Conservation (phyloP, 805 yeast genomes). For the Kuraishia floccosa region DNA sequence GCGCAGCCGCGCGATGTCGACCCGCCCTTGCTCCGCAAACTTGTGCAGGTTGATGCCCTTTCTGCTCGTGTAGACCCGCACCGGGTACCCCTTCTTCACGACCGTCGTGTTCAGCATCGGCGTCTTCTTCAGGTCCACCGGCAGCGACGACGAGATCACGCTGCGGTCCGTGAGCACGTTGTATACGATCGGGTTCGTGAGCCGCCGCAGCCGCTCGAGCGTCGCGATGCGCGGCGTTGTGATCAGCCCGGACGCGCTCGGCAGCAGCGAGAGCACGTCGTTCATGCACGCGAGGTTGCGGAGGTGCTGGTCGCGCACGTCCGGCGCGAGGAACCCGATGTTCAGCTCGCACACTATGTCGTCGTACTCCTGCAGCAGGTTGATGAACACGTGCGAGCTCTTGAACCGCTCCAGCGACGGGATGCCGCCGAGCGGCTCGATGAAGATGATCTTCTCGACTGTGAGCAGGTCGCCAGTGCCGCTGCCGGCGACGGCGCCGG, state of each 20-base stretch:
- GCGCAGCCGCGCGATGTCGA: conserved; percentile 50
- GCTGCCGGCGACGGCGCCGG: neutral
- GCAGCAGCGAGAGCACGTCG: conserved; percentile 34
- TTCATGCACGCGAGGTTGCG: conserved; percentile 60
- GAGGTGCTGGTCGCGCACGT: conserved; percentile 42
- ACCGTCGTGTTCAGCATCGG: conserved; percentile 70
- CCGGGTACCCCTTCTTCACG: conserved; percentile 63
- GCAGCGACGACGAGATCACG: conserved; percentile 80
- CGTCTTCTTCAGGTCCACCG: conserved; percentile 45
- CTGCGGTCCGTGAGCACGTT: conserved; percentile 90
- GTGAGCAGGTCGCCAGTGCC: conserved; percentile 23
- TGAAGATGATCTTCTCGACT: conserved; percentile 71
- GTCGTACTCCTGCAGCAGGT: conserved; percentile 70
- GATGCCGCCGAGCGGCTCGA: conserved; percentile 83
- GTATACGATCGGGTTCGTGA: conserved; percentile 77
- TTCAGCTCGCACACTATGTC: conserved; percentile 53
- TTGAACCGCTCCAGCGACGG: conserved; percentile 77
- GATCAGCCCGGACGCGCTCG: conserved; percentile 62
- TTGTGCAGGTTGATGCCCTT: conserved; percentile 27
- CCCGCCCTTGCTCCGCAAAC: conserved; percentile 20
- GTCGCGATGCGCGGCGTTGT: conserved; percentile 78
- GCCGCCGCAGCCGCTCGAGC: conserved; percentile 12
- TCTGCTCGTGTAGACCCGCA: conserved; percentile 25
- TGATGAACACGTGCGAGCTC: conserved; percentile 80
- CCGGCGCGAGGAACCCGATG: conserved; percentile 40